These are phyloP conservation scores for Coemansia sp. DNA, from an alignment of 192 early-diverging fungal genomes.

Conservation along the genomic window DNA sequence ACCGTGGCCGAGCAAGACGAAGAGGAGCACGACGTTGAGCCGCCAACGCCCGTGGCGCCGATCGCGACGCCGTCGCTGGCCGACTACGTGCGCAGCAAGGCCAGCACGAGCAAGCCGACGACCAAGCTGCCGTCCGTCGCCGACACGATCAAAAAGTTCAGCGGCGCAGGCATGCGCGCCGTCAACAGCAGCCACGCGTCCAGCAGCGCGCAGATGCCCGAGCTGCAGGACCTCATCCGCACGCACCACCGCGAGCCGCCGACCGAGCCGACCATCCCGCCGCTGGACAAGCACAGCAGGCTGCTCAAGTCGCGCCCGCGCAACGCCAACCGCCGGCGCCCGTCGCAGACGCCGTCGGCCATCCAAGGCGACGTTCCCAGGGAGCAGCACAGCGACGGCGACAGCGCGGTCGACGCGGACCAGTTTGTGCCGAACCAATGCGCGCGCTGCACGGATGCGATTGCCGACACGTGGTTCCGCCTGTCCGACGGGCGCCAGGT, in stretches of 20 bases:
- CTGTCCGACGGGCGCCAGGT: slow-evolving; percentile 55
- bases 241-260: slow-evolving; percentile 49
- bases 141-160: slow-evolving; percentile 49
- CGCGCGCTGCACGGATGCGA: slow-evolving; percentile 31
- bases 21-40: not conserved
- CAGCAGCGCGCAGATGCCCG: slow-evolving; percentile 21
- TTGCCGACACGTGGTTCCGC: slow-evolving; percentile 53
- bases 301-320: slow-evolving; percentile 50
- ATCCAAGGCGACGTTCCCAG: no score
- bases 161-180: slow-evolving; percentile 1
- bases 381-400: not conserved
- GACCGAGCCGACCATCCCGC: slow-evolving; percentile 37
- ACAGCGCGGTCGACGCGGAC: not conserved
- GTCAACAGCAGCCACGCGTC: not conserved
- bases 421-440: slow-evolving; percentile 39
- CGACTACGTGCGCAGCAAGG: slow-evolving; percentile 51
- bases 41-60: not conserved
- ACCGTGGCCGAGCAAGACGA: not conserved
- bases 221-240: slow-evolving; percentile 42
- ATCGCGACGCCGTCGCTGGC: slow-evolving; percentile 27
- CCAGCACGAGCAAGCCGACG: slow-evolving; percentile 7
- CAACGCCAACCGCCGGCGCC: slow-evolving; percentile 37
- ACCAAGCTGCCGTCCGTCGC: slow-evolving; percentile 34
- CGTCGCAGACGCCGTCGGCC: slow-evolving; percentile 9
- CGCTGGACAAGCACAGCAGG: slow-evolving; percentile 42